These are phyloP conservation scores for Aspergillus proliferans DNA, from an alignment of 2,329 filamentous ascomycete genomes.

Conservation along the genomic window DNA sequence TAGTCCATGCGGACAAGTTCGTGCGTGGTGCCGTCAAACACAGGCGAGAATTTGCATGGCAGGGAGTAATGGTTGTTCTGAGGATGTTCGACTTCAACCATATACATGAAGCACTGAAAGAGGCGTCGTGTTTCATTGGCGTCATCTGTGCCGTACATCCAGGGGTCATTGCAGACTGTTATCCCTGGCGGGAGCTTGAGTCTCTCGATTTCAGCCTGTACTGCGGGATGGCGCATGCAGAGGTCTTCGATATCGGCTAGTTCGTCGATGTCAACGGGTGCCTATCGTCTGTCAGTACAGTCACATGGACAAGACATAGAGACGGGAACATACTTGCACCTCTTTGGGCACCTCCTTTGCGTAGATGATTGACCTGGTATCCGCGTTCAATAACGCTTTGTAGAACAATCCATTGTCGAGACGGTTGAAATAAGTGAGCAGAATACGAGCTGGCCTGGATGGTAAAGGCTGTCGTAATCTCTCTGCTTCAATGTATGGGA, in stretches of 20 bases:
- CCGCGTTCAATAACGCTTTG: conserved; percentile 36
- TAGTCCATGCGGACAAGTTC: conserved; percentile 64
- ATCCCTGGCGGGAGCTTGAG: conserved; percentile 53
- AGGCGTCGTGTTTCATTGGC: conserved; percentile 34
- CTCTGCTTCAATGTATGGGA: conserved; percentile 59
- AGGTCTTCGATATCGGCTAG: conserved; percentile 52
- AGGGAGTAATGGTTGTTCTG: conserved; percentile 33
- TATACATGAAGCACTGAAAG: conserved; percentile 38
- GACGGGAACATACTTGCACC: conserved; percentile 33
- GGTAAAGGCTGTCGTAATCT: conserved; percentile 46
- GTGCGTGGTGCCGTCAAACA: conserved; percentile 54
- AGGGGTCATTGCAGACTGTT: conserved; percentile 55
- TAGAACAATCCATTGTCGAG: conserved; percentile 38
- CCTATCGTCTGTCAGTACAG: conserved; percentile 48
- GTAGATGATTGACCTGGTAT: conserved; percentile 27
- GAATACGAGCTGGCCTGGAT: conserved; percentile 45
- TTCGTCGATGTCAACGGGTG: conserved; percentile 54
- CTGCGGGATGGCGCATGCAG: conserved; percentile 49
- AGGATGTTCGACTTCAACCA: conserved; percentile 28
- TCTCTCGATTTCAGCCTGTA: conserved; percentile 55
- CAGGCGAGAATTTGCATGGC: conserved; percentile 32
- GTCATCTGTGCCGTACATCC: conserved; percentile 58
- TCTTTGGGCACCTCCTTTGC: conserved; percentile 41
- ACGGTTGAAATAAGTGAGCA: conserved; percentile 48
- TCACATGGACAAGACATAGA: conserved; percentile 40